phyloP scores from a whole-genome alignment of 2,329 filamentous ascomycete genomes.

The Botrytis sinoallii region DNA sequence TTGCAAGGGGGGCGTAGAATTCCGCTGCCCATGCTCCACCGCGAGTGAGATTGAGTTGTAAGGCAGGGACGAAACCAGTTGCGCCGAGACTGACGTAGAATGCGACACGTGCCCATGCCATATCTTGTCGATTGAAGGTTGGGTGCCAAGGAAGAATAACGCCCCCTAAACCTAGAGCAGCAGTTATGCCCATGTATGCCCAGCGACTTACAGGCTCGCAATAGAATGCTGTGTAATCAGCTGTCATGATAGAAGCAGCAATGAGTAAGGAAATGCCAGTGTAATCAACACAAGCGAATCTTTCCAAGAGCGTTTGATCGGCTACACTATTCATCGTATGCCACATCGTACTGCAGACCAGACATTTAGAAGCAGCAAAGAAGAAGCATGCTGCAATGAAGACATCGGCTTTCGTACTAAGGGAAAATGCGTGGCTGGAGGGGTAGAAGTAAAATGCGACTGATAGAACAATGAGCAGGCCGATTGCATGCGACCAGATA shows the following conservation, averaged over 20 bases:
- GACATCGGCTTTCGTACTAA: slow-evolving; percentile 84
- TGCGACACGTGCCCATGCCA: slow-evolving; percentile 86
- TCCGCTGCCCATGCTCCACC: slow-evolving; percentile 77
- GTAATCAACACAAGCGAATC: slow-evolving; percentile 97
- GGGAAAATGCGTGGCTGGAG: slow-evolving; percentile 76
- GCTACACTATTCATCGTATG: slow-evolving; percentile 98
- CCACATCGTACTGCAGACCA: slow-evolving; percentile 94
- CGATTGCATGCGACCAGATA: slow-evolving; percentile 94
- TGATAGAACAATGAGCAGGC: slow-evolving; percentile 80
- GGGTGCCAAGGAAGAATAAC: slow-evolving; percentile 96
- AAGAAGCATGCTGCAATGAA: slow-evolving; percentile 94
- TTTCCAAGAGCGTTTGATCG: slow-evolving; percentile 82
- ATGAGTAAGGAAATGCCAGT: slow-evolving; percentile 95
- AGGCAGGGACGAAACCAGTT: slow-evolving; percentile 84
- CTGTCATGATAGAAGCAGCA: slow-evolving; percentile 94
- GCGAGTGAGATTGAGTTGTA: slow-evolving; percentile 77
- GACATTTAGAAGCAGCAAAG: slow-evolving; percentile 89
- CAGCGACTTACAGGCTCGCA: slow-evolving; percentile 87
- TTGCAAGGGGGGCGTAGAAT: slow-evolving; percentile 85
- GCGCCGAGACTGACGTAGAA: slow-evolving; percentile 87
- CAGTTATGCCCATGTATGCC: slow-evolving; percentile 80
- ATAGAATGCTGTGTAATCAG: slow-evolving; percentile 98
- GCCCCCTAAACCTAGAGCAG: slow-evolving; percentile 76
- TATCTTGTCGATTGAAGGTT: slow-evolving; percentile 85
- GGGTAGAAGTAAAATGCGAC: slow-evolving; percentile 97